These are phyloP conservation scores for Myxozyma kluyveri DNA, from an alignment of 805 yeast genomes.

Conservation along the genomic window DNA sequence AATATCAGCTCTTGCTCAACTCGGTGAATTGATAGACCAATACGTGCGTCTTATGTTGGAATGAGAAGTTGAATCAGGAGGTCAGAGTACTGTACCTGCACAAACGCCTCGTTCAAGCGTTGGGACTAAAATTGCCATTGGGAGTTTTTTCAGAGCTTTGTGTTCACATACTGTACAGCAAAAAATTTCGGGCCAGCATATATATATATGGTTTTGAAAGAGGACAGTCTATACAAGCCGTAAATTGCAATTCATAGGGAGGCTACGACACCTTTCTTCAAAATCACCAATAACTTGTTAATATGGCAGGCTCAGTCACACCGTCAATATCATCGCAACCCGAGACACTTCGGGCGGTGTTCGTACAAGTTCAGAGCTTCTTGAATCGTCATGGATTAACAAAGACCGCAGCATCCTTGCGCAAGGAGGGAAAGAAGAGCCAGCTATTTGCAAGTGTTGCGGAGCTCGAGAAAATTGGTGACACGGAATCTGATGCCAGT, in stretches of 20 bases:
- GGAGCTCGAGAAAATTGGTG: slow-evolving; percentile 19
- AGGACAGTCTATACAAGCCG: neutral
- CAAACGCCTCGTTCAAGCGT: neutral
- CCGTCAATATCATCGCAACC: neutral
- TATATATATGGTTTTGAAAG: neutral
- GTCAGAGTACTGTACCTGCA: too few species aligned
- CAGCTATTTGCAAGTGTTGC: slow-evolving; percentile 30
- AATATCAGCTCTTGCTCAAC: too few species aligned
- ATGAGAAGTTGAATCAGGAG: too few species aligned
- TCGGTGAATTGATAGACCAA: too few species aligned
- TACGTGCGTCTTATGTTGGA: too few species aligned
- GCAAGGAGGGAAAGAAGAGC: slow-evolving; percentile 31
- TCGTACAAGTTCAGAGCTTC: slow-evolving; percentile 37
- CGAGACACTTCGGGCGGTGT: slow-evolving; percentile 23
- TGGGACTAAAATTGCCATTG: slow-evolving; percentile 1
- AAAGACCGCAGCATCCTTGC: slow-evolving; percentile 38
- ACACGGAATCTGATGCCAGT: too few species aligned
- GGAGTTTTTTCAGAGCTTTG: slow-evolving; percentile 1
- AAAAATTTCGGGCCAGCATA: slow-evolving; percentile 1
- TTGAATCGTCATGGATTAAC: slow-evolving; percentile 35
- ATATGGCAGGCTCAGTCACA: slow-evolving; percentile 4
- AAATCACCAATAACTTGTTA: neutral
- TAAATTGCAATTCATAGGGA: too few species aligned
- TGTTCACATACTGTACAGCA: neutral
- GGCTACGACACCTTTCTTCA: neutral